phyloP scores from a whole-genome alignment of 768 basidiomycete genomes.

The Kwoniella dejecticola region DNA sequence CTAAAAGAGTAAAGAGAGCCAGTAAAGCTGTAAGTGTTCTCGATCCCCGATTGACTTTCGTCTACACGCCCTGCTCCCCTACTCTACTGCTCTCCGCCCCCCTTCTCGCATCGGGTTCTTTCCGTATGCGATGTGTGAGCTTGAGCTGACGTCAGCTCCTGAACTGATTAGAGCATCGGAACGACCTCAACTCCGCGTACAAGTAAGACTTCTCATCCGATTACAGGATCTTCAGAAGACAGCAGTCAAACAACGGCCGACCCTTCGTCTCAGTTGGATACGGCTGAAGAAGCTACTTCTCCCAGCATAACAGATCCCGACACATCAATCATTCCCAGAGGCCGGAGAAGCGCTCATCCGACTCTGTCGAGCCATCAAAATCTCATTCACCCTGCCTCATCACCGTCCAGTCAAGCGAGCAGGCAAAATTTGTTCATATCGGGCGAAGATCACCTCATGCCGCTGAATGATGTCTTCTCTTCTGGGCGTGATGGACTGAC shows the following conservation, averaged over 20 bases:
- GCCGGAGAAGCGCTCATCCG: not conserved
- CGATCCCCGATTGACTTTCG: no score
- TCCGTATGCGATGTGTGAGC: no score
- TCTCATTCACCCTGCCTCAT: no score
- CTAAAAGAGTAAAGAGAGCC: slow-evolving; percentile 19
- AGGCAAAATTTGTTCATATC: no score
- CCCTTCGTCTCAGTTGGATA: not conserved
- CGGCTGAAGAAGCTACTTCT: slow-evolving; percentile 7
- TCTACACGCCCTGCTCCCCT: no score
- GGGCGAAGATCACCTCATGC: no score
- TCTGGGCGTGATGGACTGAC: no score
- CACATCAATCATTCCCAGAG: not conserved
- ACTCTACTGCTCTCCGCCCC: no score
- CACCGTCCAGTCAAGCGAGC: no score
- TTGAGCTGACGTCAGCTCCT: slow-evolving; percentile 11
- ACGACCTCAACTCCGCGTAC: slow-evolving; percentile 15
- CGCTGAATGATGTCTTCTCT: no score
- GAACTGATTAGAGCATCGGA: slow-evolving; percentile 15
- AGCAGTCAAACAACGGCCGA: not conserved
- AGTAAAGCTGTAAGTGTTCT: slow-evolving; percentile 17
- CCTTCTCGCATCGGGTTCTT: no score
- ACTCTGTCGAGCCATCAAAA: no score
- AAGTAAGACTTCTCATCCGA: not conserved
- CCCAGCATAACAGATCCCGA: slow-evolving; percentile 8
- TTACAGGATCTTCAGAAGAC: not conserved